These are phyloP conservation scores for Cyberlindnera samutprakarnensis DNA, from an alignment of 805 yeast species.

Conservation along the genomic window DNA sequence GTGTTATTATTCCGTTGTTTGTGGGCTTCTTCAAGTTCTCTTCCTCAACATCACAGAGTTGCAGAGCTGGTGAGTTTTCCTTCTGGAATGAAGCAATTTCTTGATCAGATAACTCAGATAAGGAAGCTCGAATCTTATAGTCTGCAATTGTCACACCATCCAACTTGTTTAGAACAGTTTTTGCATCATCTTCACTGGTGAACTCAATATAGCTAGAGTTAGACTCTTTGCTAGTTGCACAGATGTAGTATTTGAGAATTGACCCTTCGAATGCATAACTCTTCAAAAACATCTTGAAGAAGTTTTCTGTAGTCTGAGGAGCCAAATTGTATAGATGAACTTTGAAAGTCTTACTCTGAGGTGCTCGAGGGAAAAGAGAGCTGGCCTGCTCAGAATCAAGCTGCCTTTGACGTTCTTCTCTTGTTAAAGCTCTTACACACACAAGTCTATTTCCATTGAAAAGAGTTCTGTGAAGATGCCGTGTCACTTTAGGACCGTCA, in stretches of 20 bases:
- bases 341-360: slow-evolving; percentile 4
- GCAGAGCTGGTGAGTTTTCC: background rate
- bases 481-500: slow-evolving; percentile 39
- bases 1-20: background rate
- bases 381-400: slow-evolving; percentile 2
- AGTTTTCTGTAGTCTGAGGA: slow-evolving; percentile 19
- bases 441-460: slow-evolving; percentile 23
- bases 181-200: slow-evolving; percentile 19
- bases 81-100: background rate
- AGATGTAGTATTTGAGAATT: slow-evolving; percentile 14
- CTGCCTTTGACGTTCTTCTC: slow-evolving; percentile 14
- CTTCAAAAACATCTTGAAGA: slow-evolving; percentile 21
- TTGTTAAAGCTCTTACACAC: slow-evolving; percentile 24
- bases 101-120: slow-evolving; percentile 3
- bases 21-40: background rate
- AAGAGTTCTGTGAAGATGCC: slow-evolving; percentile 21
- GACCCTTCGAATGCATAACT: slow-evolving; percentile 16
- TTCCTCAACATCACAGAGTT: too few relatives aligned
- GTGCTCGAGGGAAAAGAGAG: too few relatives aligned
- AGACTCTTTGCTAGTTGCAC: slow-evolving; percentile 3
- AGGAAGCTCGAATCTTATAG: slow-evolving; percentile 8
- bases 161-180: slow-evolving; percentile 14
- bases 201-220: slow-evolving; percentile 21
- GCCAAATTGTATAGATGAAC: slow-evolving; percentile 21
- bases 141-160: slow-evolving; percentile 21